These are phyloP conservation scores for Neltuma alba DNA, from an alignment of 306 rosid species.

Conservation along the genomic window DNA sequence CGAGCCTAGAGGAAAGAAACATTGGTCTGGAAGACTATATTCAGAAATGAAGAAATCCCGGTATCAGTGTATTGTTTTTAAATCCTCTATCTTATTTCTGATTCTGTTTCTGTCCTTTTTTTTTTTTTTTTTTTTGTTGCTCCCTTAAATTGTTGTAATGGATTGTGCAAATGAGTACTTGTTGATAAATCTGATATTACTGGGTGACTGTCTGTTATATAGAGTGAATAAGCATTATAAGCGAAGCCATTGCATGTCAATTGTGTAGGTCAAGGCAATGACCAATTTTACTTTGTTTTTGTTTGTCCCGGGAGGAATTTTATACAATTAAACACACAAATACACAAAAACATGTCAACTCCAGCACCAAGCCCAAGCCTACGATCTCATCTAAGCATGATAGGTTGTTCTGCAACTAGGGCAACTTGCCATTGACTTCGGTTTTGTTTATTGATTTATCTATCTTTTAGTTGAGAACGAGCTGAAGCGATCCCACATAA, in stretches of 20 bases:
- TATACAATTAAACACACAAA: too few species aligned
- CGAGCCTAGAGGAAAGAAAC: conserved; percentile 45
- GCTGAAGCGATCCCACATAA: background rate
- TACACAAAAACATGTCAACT: too few species aligned
- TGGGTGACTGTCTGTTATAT: background rate
- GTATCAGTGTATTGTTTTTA: background rate
- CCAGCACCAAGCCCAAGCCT: too few species aligned
- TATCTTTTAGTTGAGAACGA: background rate
- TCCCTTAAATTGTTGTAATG: background rate
- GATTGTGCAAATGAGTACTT: conserved; percentile 16
- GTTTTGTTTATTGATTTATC: too few species aligned
- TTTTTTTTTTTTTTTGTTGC: too few species aligned
- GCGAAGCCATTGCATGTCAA: background rate
- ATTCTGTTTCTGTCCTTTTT: background rate
- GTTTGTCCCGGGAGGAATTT: too few species aligned
- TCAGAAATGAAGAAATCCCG: conserved; percentile 40
- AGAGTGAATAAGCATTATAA: background rate
- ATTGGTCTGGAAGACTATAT: conserved; percentile 56
- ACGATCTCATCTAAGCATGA: too few species aligned
- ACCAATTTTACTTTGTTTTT: too few species aligned
- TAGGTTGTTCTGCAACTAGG: too few species aligned
- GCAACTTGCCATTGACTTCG: too few species aligned
- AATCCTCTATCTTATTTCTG: background rate
- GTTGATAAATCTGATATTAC: conserved; percentile 3
- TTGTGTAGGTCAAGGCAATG: background rate